phyloP scores from a whole-genome alignment of 2,329 filamentous ascomycete genomes.

The Fusarium beomiforme region DNA sequence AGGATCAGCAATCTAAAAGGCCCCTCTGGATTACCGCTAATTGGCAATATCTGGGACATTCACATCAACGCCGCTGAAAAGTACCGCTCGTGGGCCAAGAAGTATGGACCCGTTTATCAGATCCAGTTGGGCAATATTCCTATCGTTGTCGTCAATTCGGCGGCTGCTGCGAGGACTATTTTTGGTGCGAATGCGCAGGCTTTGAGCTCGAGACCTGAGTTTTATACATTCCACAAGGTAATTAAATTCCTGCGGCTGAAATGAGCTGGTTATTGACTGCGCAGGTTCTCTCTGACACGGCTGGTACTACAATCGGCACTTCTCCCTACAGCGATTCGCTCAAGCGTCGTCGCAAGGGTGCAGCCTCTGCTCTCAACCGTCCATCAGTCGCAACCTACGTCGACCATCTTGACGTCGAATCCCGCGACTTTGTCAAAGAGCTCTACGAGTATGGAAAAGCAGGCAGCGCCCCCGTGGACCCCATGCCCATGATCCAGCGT shows the following conservation, averaged over 20 bases:
- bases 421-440: conserved; percentile 70
- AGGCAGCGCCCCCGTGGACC: conserved; percentile 65
- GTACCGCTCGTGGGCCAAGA: conserved; percentile 64
- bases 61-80: conserved; percentile 65
- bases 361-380: conserved; percentile 72
- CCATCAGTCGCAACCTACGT: conserved; percentile 72
- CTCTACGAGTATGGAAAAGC: conserved; percentile 65
- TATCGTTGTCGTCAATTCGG: conserved; percentile 65
- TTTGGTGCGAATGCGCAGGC: conserved; percentile 65
- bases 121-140: conserved; percentile 67
- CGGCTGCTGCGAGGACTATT: conserved; percentile 59
- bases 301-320: conserved; percentile 74
- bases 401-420: conserved; percentile 69
- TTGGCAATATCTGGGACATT: conserved; percentile 66
- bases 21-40: conserved; percentile 60
- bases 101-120: conserved; percentile 62
- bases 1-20: conserved; percentile 59
- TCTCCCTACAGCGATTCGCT: conserved; percentile 73
- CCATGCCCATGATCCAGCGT: conserved; percentile 75
- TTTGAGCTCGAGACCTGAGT: conserved; percentile 64
- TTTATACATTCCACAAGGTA: conserved; percentile 69
- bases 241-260: accelerated
- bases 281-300: conserved; percentile 70
- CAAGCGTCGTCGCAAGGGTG: conserved; percentile 71
- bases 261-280: accelerated